Evolutionary conservation across 2,329 filamentous ascomycete genomes (phyloP).

Genomic region (Didymella glomerata): DNA sequence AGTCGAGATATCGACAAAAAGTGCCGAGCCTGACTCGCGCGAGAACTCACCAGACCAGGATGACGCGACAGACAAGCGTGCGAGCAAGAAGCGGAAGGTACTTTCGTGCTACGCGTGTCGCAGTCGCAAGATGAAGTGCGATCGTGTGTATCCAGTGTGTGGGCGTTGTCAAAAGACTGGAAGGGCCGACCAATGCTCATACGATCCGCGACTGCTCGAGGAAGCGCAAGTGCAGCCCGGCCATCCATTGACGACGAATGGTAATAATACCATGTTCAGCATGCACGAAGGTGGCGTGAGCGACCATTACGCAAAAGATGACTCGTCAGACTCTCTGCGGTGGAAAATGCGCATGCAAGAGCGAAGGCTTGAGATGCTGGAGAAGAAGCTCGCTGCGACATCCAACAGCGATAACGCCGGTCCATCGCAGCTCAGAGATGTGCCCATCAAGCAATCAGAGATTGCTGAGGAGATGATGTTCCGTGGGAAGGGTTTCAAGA

Average conservation of each 20-base stretch:
- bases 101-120: constrained; percentile 59
- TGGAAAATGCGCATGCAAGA: constrained; percentile 46
- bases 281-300: constrained; percentile 13
- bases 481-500: constrained; percentile 56
- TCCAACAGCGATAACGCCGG: constrained; percentile 25
- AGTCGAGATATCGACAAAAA: constrained; percentile 39
- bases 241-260: constrained; percentile 10
- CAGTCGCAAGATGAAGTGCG: constrained; percentile 58
- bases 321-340: constrained; percentile 31
- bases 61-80: constrained; percentile 50
- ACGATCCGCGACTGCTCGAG: constrained; percentile 50
- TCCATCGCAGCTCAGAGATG: constrained; percentile 28
- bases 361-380: constrained; percentile 42
- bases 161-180: constrained; percentile 56
- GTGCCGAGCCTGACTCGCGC: constrained; percentile 40
- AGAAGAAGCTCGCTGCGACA: constrained; percentile 39
- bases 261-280: constrained; percentile 10
- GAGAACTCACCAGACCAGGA: constrained; percentile 43
- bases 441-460: constrained; percentile 26
- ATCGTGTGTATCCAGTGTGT: constrained; percentile 56
- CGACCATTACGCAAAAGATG: constrained; percentile 11
- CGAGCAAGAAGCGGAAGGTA: constrained; percentile 55
- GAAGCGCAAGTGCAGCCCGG: constrained; percentile 25
- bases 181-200: constrained; percentile 53
- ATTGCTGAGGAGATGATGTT: constrained; percentile 53